Conservation (phyloP, 1,284 basidiomycete genomes). For the Cryptococcus sp. region DNA sequence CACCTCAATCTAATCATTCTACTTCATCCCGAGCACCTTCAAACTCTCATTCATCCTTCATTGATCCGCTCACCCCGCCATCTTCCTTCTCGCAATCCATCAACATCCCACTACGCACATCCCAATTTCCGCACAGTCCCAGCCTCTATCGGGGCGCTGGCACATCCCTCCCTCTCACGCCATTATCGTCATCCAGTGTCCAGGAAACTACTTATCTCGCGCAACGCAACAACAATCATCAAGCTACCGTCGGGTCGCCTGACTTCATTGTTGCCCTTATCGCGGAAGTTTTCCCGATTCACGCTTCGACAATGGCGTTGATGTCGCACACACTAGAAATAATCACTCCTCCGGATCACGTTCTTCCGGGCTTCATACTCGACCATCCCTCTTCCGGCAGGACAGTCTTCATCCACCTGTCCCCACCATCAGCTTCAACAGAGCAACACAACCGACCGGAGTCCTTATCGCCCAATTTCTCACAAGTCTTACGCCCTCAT, state of each 20-base stretch:
- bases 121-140: neutral
- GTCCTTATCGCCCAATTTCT: constrained; percentile 44
- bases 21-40: constrained; percentile 15
- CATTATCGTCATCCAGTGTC: constrained; percentile 20
- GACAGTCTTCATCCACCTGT: constrained; percentile 47
- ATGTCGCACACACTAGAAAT: constrained; percentile 45
- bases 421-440: constrained; percentile 23
- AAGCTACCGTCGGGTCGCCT: constrained; percentile 4
- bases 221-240: neutral
- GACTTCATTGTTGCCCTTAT: constrained; percentile 41
- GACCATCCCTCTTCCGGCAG: constrained; percentile 34
- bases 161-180: constrained; percentile 25
- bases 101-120: constrained; percentile 12
- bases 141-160: neutral
- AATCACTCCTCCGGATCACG: constrained; percentile 45
- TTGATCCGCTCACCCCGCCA: constrained; percentile 28
- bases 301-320: constrained; percentile 32
- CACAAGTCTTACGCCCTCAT: constrained; percentile 45
- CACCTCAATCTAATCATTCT: constrained; percentile 29
- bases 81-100: constrained; percentile 24
- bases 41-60: constrained; percentile 2
- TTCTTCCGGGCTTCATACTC: constrained; percentile 45
- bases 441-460: constrained; percentile 29
- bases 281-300: constrained; percentile 44
- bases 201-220: neutral